Evolutionary conservation across 345 rosid species (phyloP), one percentile per base, ranked within the genome.

Genomic region (Gossypium australe): DNA sequence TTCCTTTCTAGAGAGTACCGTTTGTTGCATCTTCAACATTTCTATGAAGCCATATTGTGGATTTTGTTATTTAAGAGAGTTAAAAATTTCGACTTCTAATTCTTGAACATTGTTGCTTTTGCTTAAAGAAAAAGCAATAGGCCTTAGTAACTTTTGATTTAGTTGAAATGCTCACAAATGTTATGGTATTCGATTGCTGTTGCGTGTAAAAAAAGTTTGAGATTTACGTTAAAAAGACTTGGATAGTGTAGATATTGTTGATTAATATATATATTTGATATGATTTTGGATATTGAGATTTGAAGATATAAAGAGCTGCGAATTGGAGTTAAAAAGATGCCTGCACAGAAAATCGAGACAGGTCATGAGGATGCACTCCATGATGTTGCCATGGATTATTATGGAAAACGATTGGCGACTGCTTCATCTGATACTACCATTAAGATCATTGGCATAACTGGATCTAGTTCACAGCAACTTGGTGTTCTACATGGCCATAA

Each of bases 361-460:
- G 89, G 89, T 74, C 92, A 88, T 70, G 84, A 79, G 56, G 92
- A 88, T 72, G 49, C 45, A 24, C 81, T 88, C 75, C 90, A 88
- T 62, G 92, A 88, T 68, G 90, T 86, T 29, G 83, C 82, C 67
- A 86, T 86, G 90, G 90, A 88, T 79, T 86, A 88, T 82, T 88
- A 88, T 49, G 92, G 92, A 49, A 88, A 86, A 76, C 84, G 92
- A 3, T 10, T 88, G 67, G 92, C 90, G 1, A 85, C 92, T 24
- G 90, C 90, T 22, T 88, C 87, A 9, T 86, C 90, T 49, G 92
- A 88, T 72, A 48, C 78, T 76, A 85, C 89, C 7, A 78, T 88
- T 73, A 88, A 80, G 85, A 84, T 88, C 2, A 79, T 84, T 20
- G 90, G 90, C 2, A 80, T 88, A 11, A 78, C 81, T 80, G 85